Evolutionary conservation across 1,284 basidiomycete genomes (phyloP), one percentile per base, ranked within the genome.

Genomic region (Mycena citricolor): DNA sequence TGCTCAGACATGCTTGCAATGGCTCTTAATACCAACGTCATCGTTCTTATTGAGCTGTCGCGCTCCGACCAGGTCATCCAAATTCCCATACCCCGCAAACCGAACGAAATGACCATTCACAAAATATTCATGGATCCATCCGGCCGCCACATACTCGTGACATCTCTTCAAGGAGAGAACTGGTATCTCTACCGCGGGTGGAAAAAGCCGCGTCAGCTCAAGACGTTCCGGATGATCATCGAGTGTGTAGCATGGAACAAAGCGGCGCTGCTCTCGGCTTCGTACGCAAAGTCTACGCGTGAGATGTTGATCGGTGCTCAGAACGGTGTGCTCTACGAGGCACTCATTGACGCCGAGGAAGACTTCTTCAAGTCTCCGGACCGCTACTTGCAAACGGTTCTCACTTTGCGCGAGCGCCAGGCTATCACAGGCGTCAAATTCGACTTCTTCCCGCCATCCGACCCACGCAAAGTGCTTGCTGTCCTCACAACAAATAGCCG

Each of bases 231-330:
- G 61, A 88, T 94, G 71, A 74, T 90, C 55, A 85, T 98, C 52
- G 91, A 94, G 58, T 86, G 90, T 50, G 75, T 97, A n/a, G 90
- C 90, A 0, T 98, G 95, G 95, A 93, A 94, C 57, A 83, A 81
- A 55, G 70, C 85, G n/a, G 77, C 79, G 11, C 65, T 89, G 16
- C 68, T 90, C 13, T 79, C 82, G 2, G 71, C 81, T 0, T 69
- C 78, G 1, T 74, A 81, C 54, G 73, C 79, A 11, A 84, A 81
- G 1, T 88, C 86, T 8, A 93, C 91, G 0, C 74, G 82, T 30
- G 90, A 94, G 63, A 82, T 95, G 47, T 75, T 99, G n/a, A 77
- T 99, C 40, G 97, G 95, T 13, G 88, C 86, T 0, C 71, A 83
- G 48, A 86, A 83, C 48, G 94, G 94, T 12, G 81, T 80, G 12